Evolutionary conservation across 805 yeast genomes (phyloP).

Genomic region (Kodamaea leandrae): DNA sequence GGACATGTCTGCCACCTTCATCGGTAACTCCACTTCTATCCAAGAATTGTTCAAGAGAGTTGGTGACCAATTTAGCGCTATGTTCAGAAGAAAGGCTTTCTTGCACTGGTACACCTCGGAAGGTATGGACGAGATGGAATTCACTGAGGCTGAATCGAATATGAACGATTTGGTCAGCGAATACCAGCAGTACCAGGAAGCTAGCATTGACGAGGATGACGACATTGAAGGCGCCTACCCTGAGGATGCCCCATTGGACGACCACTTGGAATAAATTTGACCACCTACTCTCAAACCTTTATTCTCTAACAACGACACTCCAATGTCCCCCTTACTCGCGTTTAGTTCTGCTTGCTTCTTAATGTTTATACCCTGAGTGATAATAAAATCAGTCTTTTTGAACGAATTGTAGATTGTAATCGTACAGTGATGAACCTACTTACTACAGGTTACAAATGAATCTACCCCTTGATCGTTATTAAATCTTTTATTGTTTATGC

Average conservation of each 20-base stretch:
- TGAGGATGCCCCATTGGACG: conserved; percentile 61
- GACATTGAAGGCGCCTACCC: conserved; percentile 56
- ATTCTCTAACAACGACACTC: not conserved
- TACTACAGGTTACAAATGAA: not conserved
- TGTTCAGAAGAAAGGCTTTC: conserved; percentile 93
- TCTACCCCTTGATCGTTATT: not conserved
- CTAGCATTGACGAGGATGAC: conserved; percentile 72
- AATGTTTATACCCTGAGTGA: conserved; percentile 12
- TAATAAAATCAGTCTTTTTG: conserved; percentile 5
- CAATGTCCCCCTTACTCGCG: not conserved
- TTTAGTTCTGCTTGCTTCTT: conserved; percentile 10
- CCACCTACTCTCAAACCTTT: not conserved
- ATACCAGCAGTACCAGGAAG: conserved; percentile 89
- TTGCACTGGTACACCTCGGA: conserved; percentile 94
- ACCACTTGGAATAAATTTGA: conserved; percentile 38
- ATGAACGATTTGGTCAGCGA: conserved; percentile 86
- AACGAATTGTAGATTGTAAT: not conserved
- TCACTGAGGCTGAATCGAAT: conserved; percentile 89
- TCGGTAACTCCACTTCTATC: conserved; percentile 90
- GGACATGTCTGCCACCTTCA: conserved; percentile 88
- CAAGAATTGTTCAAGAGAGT: conserved; percentile 88
- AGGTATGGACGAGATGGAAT: conserved; percentile 96
- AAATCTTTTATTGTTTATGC: conserved; percentile 5
- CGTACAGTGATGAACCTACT: not conserved
- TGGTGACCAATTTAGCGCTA: conserved; percentile 84